phyloP scores from a whole-genome alignment of 2,329 filamentous ascomycete species.

The Pyrenophora tritici-repentis region DNA sequence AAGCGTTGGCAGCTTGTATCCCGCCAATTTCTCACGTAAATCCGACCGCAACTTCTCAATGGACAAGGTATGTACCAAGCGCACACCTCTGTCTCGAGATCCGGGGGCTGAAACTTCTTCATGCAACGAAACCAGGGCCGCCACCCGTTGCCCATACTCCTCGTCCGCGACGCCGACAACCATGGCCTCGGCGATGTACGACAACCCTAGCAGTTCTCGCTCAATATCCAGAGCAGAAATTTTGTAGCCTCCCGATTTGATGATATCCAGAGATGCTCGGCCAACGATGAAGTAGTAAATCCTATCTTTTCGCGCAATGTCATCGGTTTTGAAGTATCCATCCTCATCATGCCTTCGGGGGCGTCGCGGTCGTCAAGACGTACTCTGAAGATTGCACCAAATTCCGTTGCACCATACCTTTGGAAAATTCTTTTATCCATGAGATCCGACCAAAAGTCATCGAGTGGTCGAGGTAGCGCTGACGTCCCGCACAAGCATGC shows the following conservation, averaged over 20 bases:
- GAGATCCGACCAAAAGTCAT: constrained; percentile 56
- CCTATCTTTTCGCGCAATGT: constrained; percentile 48
- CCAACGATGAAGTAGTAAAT: constrained; percentile 60
- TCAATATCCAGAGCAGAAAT: constrained; percentile 61
- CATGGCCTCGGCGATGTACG: constrained; percentile 57
- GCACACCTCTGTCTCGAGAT: constrained; percentile 22
- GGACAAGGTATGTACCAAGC: constrained; percentile 31
- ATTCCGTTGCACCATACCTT: constrained; percentile 53
- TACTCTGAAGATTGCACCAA: constrained; percentile 52
- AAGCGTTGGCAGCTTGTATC: constrained; percentile 58
- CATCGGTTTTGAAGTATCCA: constrained; percentile 57
- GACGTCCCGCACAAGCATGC: constrained; percentile 55
- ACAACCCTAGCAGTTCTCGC: constrained; percentile 56
- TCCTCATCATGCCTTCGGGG: constrained; percentile 53
- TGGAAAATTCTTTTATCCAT: constrained; percentile 52
- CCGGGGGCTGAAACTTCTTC: constrained; percentile 35
- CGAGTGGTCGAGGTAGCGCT: constrained; percentile 56
- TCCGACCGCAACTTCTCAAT: constrained; percentile 52
- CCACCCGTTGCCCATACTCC: constrained; percentile 61
- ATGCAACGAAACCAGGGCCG: constrained; percentile 55
- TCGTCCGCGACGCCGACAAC: constrained; percentile 60
- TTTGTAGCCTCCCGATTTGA: constrained; percentile 63
- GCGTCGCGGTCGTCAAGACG: constrained; percentile 43
- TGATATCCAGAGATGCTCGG: constrained; percentile 58
- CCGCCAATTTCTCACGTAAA: constrained; percentile 51